Evolutionary conservation across 2,329 filamentous ascomycete species (phyloP).

Genomic region (Neonectria magnoliae): DNA sequence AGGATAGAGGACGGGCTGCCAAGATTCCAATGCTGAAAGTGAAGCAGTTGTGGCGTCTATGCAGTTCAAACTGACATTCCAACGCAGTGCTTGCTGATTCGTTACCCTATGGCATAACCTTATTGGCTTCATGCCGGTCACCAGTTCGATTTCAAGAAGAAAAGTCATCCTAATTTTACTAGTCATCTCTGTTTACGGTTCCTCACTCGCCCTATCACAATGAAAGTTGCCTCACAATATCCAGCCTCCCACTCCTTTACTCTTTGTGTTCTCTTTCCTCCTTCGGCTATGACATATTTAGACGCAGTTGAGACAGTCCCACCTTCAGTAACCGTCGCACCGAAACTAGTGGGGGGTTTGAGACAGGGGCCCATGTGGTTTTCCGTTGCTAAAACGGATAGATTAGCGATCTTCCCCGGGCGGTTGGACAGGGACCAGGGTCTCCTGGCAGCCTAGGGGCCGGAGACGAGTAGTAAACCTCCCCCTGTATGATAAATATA

Average conservation of each 20-base stretch:
- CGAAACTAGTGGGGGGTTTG: neutral
- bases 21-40: neutral
- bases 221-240: neutral
- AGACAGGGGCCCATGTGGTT: neutral
- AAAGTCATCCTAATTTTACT: neutral
- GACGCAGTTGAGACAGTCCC: constrained; percentile 1
- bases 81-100: neutral
- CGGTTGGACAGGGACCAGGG: neutral
- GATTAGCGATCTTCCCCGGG: constrained; percentile 1
- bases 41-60: neutral
- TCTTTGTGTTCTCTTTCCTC: too few relatives aligned
- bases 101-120: neutral
- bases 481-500: constrained; percentile 4
- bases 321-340: neutral
- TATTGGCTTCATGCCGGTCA: neutral
- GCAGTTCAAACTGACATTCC: neutral
- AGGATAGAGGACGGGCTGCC: neutral
- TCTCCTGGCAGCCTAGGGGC: neutral
- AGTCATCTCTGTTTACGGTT: neutral
- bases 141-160: neutral
- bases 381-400: neutral
- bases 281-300: constrained; percentile 1
- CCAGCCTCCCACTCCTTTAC: neutral
- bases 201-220: neutral
- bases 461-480: neutral